Conservation (phyloP, 805 yeast genomes). For the Candida boleticola region DNA sequence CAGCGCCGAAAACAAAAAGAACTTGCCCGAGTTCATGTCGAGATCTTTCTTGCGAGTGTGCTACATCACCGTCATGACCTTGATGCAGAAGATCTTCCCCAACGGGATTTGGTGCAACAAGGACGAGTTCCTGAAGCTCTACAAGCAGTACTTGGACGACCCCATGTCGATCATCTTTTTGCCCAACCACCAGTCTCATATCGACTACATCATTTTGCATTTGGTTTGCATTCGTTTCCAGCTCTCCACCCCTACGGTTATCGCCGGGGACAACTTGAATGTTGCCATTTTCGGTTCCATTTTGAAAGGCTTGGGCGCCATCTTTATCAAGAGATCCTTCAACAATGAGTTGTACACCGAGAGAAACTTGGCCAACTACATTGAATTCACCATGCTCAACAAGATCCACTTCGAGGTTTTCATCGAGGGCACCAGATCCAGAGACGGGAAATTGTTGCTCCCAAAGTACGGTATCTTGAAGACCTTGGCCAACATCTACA, state of each 20-base stretch:
- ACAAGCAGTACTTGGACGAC: slow-evolving; percentile 29
- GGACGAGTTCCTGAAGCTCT: slow-evolving; percentile 27
- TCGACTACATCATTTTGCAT: slow-evolving; percentile 59
- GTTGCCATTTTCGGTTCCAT: slow-evolving; percentile 54
- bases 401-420: slow-evolving; percentile 58
- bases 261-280: slow-evolving; percentile 67
- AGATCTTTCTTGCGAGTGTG: slow-evolving; percentile 29
- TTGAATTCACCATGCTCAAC: slow-evolving; percentile 47
- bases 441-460: slow-evolving; percentile 61
- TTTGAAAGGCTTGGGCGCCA: slow-evolving; percentile 52
- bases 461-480: slow-evolving; percentile 64
- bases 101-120: slow-evolving; percentile 39
- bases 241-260: slow-evolving; percentile 52
- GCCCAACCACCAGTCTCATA: slow-evolving; percentile 63
- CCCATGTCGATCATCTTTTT: slow-evolving; percentile 48
- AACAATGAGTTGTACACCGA: slow-evolving; percentile 44
- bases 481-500: slow-evolving; percentile 45
- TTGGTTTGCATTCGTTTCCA: slow-evolving; percentile 52
- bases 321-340: slow-evolving; percentile 53
- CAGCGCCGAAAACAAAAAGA: slow-evolving; percentile 31
- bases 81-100: slow-evolving; percentile 39
- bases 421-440: slow-evolving; percentile 64
- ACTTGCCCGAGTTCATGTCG: slow-evolving; percentile 32
- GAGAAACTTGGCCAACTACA: slow-evolving; percentile 45
- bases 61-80: slow-evolving; percentile 35